These are phyloP conservation scores for Ettlia oleoabundans DNA, from an alignment of 139 green algal genomes.

Conservation along the genomic window DNA sequence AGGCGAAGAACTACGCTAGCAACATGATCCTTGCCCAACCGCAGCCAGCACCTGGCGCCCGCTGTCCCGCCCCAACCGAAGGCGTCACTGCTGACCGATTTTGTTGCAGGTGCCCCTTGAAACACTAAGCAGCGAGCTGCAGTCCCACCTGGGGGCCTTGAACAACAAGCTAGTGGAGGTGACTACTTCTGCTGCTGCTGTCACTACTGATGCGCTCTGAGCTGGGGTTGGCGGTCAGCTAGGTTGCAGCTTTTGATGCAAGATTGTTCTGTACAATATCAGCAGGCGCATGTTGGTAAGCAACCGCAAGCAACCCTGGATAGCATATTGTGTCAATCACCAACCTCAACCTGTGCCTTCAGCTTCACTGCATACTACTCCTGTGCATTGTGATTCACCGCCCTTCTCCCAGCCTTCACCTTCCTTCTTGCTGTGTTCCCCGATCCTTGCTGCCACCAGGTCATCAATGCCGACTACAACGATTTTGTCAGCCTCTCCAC, in stretches of 20 bases:
- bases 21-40: not conserved
- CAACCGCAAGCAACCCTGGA: too few species aligned
- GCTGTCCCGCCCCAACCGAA: not conserved
- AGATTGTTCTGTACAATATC: too few species aligned
- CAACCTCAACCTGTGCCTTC: too few species aligned
- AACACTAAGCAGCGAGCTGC: slow-evolving; percentile 79
- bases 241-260: too few species aligned
- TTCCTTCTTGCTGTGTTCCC: not conserved
- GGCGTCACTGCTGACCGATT: not conserved
- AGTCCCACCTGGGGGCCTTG: slow-evolving; percentile 72
- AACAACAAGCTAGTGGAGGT: slow-evolving; percentile 70
- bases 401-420: not conserved
- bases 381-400: too few species aligned
- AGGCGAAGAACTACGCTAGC: too few species aligned
- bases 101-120: slow-evolving; percentile 84
- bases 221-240: too few species aligned
- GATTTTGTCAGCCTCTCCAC: slow-evolving; percentile 92
- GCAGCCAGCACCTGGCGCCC: not conserved
- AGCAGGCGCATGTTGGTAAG: too few species aligned
- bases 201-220: too few species aligned
- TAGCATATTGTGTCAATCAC: too few species aligned
- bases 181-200: too few species aligned
- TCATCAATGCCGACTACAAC: slow-evolving; percentile 96
- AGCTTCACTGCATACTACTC: too few species aligned
- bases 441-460: slow-evolving; percentile 75